A percentile compares a stretch with the other conserved stretches of the same genome.
These are phyloP conservation scores for Samsoniella hepiali DNA, from an alignment of 2,329 filamentous ascomycete genomes.

Conservation along the genomic window DNA sequence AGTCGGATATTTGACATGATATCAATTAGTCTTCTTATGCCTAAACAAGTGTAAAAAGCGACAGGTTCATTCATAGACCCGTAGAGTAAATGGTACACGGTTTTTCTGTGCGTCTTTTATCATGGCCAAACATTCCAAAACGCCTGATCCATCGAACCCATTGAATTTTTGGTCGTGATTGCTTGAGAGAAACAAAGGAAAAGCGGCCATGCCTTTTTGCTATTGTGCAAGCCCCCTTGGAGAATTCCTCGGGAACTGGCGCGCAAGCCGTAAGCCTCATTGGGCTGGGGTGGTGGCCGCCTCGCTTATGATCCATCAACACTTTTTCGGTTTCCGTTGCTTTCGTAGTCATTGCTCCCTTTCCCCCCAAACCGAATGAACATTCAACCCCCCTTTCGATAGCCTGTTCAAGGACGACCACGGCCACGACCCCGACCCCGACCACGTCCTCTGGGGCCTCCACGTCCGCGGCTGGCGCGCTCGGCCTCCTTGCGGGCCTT, in stretches of 20 bases:
- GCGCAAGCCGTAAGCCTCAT: background rate
- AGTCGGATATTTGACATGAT: background rate
- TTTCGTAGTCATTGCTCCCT: background rate
- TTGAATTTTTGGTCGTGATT: slow-evolving; percentile 12
- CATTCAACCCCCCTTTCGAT: background rate
- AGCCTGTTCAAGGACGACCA: slow-evolving; percentile 28
- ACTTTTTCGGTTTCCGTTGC: background rate
- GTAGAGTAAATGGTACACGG: slow-evolving; percentile 8
- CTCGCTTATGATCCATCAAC: background rate
- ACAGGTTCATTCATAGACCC: background rate
- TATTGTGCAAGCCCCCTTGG: background rate
- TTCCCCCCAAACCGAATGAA: background rate
- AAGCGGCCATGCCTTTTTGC: background rate
- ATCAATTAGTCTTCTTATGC: background rate
- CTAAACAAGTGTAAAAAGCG: background rate
- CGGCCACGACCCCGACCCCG: slow-evolving; percentile 43
- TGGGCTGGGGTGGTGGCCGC: background rate
- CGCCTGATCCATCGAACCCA: slow-evolving; percentile 16
- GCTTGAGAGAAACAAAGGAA: slow-evolving; percentile 2
- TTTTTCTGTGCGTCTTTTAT: slow-evolving; percentile 11
- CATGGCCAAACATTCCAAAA: slow-evolving; percentile 19
- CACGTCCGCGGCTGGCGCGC: slow-evolving; percentile 51
- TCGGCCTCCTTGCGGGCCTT: slow-evolving; percentile 92
- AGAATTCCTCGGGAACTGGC: background rate
- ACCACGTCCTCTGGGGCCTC: slow-evolving; percentile 53